Evolutionary conservation across 2,329 filamentous ascomycete genomes (phyloP).

Genomic region (Emmonsiellopsis sp.): DNA sequence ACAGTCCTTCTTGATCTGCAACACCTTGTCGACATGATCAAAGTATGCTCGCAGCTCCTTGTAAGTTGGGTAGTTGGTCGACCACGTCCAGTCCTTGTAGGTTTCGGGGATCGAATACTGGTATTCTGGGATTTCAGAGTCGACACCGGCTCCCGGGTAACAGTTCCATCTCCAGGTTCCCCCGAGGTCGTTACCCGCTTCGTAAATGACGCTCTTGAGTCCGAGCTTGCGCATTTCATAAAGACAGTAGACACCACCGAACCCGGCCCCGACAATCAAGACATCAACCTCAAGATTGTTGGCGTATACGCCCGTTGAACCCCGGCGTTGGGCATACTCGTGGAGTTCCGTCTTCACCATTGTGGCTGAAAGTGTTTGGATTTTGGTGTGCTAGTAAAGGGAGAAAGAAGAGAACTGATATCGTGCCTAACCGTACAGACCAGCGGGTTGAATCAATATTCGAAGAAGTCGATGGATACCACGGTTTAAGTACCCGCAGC

Average conservation of each 20-base stretch:
- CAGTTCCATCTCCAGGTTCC: slow-evolving; percentile 49
- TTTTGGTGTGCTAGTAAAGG: not conserved
- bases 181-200: slow-evolving; percentile 42
- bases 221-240: slow-evolving; percentile 44
- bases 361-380: not conserved
- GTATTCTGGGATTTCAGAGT: slow-evolving; percentile 46
- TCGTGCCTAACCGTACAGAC: not conserved
- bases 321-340: not conserved
- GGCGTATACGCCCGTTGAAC: not conserved
- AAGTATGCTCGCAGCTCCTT: slow-evolving; percentile 39
- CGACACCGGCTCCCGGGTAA: slow-evolving; percentile 46
- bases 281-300: slow-evolving; percentile 20
- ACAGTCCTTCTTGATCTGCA: slow-evolving; percentile 36
- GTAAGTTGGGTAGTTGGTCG: slow-evolving; percentile 18
- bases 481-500: not conserved
- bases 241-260: slow-evolving; percentile 39
- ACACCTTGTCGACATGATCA: slow-evolving; percentile 35
- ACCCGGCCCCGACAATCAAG: slow-evolving; percentile 19
- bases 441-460: not conserved
- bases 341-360: not conserved
- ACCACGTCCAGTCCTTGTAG: slow-evolving; percentile 39
- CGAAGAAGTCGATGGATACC: not conserved
- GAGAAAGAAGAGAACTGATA: not conserved
- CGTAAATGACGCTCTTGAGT: slow-evolving; percentile 40
- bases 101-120: slow-evolving; percentile 43